Base-by-base conservation (phyloP, 257 asterid genomes). In the Fraxinus cuspidata region DNA sequence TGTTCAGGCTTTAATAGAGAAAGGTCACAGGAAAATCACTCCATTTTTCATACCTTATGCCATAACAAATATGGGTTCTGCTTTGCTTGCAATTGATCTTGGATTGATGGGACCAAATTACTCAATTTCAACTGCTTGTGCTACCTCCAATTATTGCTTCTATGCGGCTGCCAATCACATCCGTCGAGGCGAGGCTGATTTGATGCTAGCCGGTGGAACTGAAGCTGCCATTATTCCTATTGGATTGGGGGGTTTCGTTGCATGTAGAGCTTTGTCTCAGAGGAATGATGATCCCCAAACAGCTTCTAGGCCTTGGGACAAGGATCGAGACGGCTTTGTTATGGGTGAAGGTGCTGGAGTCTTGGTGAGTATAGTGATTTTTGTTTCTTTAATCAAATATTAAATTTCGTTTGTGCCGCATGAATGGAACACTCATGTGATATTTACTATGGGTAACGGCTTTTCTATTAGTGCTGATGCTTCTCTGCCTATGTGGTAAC, bases 281-380 rank as follows among this genome's bases (percentile, higher is more conserved):
- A 87, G 96, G 82, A 90, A 90, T 29, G 90, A 86, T 74, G 96
- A 90, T 51, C 96, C 96, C 25, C 83, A 88, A 81, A 84, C 86
- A 70, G 96, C 96, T 82, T 88, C 93, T 21, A 84, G 93, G 70
- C 96, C 96, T 19, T 90, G 96, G 96, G 93, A 90, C 82, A 84
- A 70, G 81, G 88, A 86, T 25, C 79, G 90, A 64, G 92, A 88
- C 77, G 92, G 92, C 69, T 88, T 88, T 49, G 92, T 88, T 64
- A 84, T 88, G 90, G 90, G 92, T 42, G 92, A 88, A 86, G 92
- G 92, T 47, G 88, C 92, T 66, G 92, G 92, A 35, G 88, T 88
- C 71, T 70, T 88, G 92, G 92, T 86, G 76, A 84, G 82, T 56
- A 70, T 68, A 16, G 25, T 4, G 70, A 23, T 77, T 73, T 44